These are phyloP conservation scores for Mycosphaerella sp. DNA, from an alignment of 2,329 filamentous ascomycete species.

Conservation along the genomic window DNA sequence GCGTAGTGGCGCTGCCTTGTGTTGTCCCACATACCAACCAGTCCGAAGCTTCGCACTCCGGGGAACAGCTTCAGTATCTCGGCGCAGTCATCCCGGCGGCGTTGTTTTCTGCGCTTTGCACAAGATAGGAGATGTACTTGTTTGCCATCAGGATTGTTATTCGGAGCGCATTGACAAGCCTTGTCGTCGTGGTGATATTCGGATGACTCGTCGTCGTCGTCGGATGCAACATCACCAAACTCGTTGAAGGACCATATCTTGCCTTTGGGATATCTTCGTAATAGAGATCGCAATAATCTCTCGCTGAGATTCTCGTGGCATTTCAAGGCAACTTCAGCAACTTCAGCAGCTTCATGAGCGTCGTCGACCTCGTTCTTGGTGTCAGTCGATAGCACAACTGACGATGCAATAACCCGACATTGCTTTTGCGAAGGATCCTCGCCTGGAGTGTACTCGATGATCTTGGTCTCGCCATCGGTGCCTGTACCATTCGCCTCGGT, in stretches of 20 bases:
- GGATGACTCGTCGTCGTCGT: conserved; percentile 28
- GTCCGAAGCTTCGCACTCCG: conserved; percentile 43
- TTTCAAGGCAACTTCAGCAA: conserved; percentile 6
- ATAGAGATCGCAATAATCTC: conserved; percentile 22
- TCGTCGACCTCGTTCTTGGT: conserved; percentile 3
- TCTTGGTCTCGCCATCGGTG: conserved; percentile 18
- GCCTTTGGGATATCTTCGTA: conserved; percentile 32
- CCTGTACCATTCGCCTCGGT: conserved; percentile 17
- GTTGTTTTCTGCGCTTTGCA: conserved; percentile 22
- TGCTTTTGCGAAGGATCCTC: conserved; percentile 13
- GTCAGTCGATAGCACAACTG: conserved; percentile 5
- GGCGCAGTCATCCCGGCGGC: conserved; percentile 25
- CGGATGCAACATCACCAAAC: conserved; percentile 26
- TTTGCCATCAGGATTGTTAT: not conserved
- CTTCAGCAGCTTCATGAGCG: conserved; percentile 6
- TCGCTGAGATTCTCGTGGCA: conserved; percentile 20
- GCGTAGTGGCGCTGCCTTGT: conserved; percentile 33
- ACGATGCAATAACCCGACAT: conserved; percentile 24
- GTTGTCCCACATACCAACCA: conserved; percentile 50
- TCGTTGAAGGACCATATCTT: conserved; percentile 34
- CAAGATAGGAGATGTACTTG: conserved; percentile 12
- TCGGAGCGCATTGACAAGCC: conserved; percentile 7
- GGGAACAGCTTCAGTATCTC: conserved; percentile 40
- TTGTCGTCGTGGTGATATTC: conserved; percentile 19
- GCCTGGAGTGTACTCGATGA: conserved; percentile 12